Percentiles rank a stretch among this genome's conserved stretches.
These are phyloP conservation scores for Akanthomyces muscarius DNA, from an alignment of 2,329 filamentous ascomycete species.

Conservation along the genomic window DNA sequence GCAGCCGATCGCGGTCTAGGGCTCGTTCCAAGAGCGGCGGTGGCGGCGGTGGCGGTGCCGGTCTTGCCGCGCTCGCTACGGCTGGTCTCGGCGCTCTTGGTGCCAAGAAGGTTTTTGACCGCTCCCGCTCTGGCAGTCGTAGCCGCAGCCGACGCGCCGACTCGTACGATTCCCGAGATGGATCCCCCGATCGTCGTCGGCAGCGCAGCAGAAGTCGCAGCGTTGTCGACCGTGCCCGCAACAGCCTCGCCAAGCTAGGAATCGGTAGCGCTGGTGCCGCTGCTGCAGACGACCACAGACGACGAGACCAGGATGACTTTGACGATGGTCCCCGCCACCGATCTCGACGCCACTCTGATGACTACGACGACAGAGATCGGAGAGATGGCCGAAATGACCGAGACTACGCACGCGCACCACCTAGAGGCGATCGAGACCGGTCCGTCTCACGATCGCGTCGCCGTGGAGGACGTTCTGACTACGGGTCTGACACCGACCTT, in stretches of 20 bases:
- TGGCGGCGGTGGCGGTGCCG: constrained; percentile 41
- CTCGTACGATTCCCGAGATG: constrained; percentile 43
- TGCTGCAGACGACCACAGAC: constrained; percentile 35
- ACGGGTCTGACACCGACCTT: constrained; percentile 51
- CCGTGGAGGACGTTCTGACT: constrained; percentile 35
- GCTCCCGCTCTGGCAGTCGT: constrained; percentile 51
- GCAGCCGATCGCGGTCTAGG: constrained; percentile 67
- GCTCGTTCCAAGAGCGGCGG: constrained; percentile 49
- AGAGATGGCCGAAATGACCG: constrained; percentile 37
- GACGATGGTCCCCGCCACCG: constrained; percentile 34
- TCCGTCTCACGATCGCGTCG: constrained; percentile 7
- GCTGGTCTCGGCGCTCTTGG: constrained; percentile 58
- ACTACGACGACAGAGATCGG: constrained; percentile 44
- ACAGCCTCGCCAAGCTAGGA: constrained; percentile 58
- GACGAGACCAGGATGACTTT: constrained; percentile 43
- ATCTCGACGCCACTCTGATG: constrained; percentile 40
- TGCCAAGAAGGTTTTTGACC: constrained; percentile 55
- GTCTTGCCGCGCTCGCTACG: constrained; percentile 60
- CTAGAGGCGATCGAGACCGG: constrained; percentile 20
- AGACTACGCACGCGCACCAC: constrained; percentile 30
- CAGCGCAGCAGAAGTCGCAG: constrained; percentile 57
- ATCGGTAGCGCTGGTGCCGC: constrained; percentile 47
- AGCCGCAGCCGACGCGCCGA: constrained; percentile 46
- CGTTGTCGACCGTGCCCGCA: constrained; percentile 59
- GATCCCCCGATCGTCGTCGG: constrained; percentile 43